Conservation (phyloP, 1,139 yeast species). For the Yamadazyma trypodendri region DNA sequence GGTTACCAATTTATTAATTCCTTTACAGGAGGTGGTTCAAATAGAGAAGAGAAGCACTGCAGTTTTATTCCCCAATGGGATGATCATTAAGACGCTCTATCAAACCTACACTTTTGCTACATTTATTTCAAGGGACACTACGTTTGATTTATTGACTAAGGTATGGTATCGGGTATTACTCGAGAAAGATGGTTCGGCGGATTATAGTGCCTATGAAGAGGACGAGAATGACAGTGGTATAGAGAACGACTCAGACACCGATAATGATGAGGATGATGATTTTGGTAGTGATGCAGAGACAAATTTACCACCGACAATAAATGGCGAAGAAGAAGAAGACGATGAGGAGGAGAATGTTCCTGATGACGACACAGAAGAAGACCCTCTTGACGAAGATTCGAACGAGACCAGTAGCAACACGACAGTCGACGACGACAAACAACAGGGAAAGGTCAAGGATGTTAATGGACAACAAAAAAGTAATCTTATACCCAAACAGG, state of each 20-base stretch:
- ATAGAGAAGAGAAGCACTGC: conserved; percentile 74
- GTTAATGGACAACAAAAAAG: conserved; percentile 1
- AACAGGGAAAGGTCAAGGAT: conserved; percentile 1
- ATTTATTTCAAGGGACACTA: conserved; percentile 63
- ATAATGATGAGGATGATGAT: conserved; percentile 3
- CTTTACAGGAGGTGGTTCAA: conserved; percentile 67
- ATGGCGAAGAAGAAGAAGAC: conserved; percentile 6
- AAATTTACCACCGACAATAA: neutral
- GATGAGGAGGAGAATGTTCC: conserved; percentile 5
- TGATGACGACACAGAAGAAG: conserved; percentile 2
- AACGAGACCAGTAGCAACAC: conserved; percentile 1
- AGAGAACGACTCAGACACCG: neutral
- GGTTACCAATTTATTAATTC: conserved; percentile 65
- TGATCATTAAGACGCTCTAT: conserved; percentile 67
- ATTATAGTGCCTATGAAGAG: conserved; percentile 6
- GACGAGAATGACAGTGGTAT: conserved; percentile 2
- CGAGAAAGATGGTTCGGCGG: conserved; percentile 11
- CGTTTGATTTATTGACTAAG: conserved; percentile 58
- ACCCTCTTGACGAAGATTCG: conserved; percentile 1
- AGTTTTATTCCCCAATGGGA: conserved; percentile 72
- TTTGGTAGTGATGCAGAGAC: conserved; percentile 3
- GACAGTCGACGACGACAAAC: neutral
- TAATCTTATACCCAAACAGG: conserved; percentile 2
- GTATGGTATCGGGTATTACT: conserved; percentile 56
- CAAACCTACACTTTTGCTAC: conserved; percentile 74